These are phyloP conservation scores for Trichophyton rubrum DNA, from an alignment of 2,329 filamentous ascomycete species.

Conservation along the genomic window DNA sequence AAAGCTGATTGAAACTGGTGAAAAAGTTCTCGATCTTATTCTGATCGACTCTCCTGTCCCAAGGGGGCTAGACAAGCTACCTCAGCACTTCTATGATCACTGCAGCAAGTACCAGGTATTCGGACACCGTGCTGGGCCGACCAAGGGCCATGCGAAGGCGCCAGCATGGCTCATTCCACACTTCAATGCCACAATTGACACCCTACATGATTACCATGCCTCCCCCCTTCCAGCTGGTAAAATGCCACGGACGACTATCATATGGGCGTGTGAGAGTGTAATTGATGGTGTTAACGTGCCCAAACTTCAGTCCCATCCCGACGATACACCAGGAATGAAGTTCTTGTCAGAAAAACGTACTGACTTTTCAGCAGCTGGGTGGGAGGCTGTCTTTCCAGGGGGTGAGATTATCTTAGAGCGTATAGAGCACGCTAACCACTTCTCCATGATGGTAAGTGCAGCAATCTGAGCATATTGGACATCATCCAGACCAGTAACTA, in stretches of 20 bases:
- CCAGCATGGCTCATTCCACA: conserved; percentile 40
- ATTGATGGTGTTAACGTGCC: background rate
- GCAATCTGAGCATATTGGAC: background rate
- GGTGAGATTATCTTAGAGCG: background rate
- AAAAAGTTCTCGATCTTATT: conserved; percentile 39
- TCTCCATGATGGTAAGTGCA: background rate
- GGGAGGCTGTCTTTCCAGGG: background rate
- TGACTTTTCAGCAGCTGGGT: background rate
- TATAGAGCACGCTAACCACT: background rate
- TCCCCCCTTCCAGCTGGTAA: conserved; percentile 12
- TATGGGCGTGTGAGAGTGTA: conserved; percentile 2
- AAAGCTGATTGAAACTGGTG: conserved; percentile 37
- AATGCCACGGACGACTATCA: background rate
- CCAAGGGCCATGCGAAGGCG: conserved; percentile 23
- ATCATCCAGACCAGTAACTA: background rate
- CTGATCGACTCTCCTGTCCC: conserved; percentile 44
- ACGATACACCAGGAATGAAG: conserved; percentile 2
- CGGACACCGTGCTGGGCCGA: conserved; percentile 26
- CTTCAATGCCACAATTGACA: conserved; percentile 39
- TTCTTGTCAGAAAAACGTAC: background rate
- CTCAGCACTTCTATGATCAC: conserved; percentile 40
- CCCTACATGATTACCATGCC: conserved; percentile 34
- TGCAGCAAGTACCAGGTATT: conserved; percentile 38
- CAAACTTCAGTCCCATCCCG: background rate
- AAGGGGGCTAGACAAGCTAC: conserved; percentile 54